phyloP scores from a whole-genome alignment of 352 stramenopile genomes.

The Pythium monospermum region DNA sequence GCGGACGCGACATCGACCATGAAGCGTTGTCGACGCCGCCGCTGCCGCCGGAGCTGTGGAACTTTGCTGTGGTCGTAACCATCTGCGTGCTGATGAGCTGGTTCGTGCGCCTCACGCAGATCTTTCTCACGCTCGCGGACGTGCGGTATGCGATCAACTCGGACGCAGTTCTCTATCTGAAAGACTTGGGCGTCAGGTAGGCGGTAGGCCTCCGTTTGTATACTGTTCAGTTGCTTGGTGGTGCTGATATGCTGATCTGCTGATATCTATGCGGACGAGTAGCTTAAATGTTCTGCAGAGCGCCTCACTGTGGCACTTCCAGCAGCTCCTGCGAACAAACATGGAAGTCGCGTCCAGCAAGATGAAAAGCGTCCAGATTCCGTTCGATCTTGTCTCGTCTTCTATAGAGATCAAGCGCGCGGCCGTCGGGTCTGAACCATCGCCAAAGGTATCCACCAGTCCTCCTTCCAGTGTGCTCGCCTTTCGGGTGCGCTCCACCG shows the following conservation, averaged over 20 bases:
- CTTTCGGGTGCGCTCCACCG: constrained; percentile 9
- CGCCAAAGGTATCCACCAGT: not conserved
- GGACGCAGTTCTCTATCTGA: constrained; percentile 30
- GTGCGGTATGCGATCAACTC: constrained; percentile 33
- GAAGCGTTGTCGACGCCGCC: no score
- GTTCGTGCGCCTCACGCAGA: constrained; percentile 34
- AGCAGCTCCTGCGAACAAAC: constrained; percentile 53
- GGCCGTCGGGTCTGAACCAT: not conserved
- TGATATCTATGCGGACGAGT: not conserved
- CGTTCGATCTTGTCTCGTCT: constrained; percentile 35
- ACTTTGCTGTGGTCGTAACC: constrained; percentile 40
- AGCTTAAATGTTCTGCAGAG: constrained; percentile 46
- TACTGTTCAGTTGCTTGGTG: not conserved
- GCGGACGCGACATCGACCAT: no score
- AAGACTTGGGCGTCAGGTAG: constrained; percentile 25
- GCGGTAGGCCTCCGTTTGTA: no score
- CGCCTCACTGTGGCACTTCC: constrained; percentile 60
- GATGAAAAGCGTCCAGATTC: constrained; percentile 40
- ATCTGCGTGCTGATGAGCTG: constrained; percentile 40
- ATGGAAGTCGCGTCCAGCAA: constrained; percentile 23
- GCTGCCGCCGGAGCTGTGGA: constrained; percentile 53
- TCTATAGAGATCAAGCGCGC: constrained; percentile 24
- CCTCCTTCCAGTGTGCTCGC: not conserved
- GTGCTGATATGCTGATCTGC: no score
- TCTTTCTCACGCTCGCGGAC: constrained; percentile 34